phyloP scores from a whole-genome alignment of 371 early-diverging fungal genomes.

The Gilbertella persicaria region DNA sequence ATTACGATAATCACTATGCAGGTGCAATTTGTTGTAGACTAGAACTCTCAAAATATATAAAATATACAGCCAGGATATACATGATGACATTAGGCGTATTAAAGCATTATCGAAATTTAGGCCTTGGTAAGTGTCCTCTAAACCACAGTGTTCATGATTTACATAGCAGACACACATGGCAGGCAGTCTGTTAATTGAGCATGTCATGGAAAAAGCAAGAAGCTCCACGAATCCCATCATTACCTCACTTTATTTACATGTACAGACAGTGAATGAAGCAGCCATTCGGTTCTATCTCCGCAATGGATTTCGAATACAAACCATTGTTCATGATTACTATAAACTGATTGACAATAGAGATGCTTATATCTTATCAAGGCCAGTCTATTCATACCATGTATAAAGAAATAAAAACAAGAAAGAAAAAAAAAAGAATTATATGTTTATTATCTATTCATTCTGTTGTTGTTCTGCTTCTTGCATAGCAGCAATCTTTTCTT shows the following conservation, averaged over 20 bases:
- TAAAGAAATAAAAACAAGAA: not conserved
- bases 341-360: constrained; percentile 25
- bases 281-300: constrained; percentile 26
- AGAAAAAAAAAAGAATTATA: not conserved
- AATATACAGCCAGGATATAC: constrained; percentile 22
- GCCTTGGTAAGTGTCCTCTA: constrained; percentile 19
- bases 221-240: constrained; percentile 14
- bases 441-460: not conserved
- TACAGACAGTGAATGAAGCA: constrained; percentile 21
- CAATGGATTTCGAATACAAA: constrained; percentile 27
- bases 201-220: constrained; percentile 16
- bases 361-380: constrained; percentile 23
- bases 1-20: constrained; percentile 20
- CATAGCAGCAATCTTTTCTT: constrained; percentile 79
- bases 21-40: constrained; percentile 29
- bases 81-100: constrained; percentile 29
- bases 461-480: constrained; percentile 53
- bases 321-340: constrained; percentile 22
- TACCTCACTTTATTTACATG: constrained; percentile 27
- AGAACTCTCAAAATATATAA: constrained; percentile 10
- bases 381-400: constrained; percentile 7
- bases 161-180: too few species aligned
- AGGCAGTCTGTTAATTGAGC: constrained; percentile 20
- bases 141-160: not conserved
- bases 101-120: constrained; percentile 16